phyloP scores from a whole-genome alignment of 305 asterid species.

The Fraxinus baroniana region DNA sequence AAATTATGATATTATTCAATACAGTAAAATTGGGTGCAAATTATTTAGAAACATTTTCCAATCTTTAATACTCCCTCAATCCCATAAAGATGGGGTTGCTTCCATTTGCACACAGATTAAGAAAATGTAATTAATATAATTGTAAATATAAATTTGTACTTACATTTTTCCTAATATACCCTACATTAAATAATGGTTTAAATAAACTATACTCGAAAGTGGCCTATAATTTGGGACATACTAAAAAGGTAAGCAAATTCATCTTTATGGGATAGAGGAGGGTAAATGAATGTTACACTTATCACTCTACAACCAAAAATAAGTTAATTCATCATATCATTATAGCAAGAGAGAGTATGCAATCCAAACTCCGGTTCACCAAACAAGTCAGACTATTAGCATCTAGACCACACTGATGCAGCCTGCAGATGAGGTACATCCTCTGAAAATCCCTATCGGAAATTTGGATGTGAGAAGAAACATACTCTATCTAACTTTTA shows the following conservation, averaged over 20 bases:
- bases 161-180: no score
- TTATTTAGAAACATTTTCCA: not conserved
- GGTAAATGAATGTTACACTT: not conserved
- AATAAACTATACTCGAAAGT: no score
- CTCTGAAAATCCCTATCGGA: not conserved
- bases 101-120: no score
- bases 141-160: no score
- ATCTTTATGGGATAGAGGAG: no score
- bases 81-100: not conserved
- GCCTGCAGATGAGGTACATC: not conserved
- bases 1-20: not conserved
- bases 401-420: not conserved
- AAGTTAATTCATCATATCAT: not conserved
- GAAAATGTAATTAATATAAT: no score
- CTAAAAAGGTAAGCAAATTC: no score
- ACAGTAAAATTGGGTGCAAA: not conserved
- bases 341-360: not conserved
- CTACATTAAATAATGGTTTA: no score
- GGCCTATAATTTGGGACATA: no score
- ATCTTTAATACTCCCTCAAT: not conserved
- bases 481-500: not conserved
- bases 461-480: not conserved
- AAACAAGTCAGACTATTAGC: not conserved
- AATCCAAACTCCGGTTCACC: not conserved
- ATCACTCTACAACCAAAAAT: not conserved